Evolutionary conservation across 2,329 filamentous ascomycete genomes (phyloP), one percentile per base, ranked within the genome.

Genomic region (Tympanopsis confertula): DNA sequence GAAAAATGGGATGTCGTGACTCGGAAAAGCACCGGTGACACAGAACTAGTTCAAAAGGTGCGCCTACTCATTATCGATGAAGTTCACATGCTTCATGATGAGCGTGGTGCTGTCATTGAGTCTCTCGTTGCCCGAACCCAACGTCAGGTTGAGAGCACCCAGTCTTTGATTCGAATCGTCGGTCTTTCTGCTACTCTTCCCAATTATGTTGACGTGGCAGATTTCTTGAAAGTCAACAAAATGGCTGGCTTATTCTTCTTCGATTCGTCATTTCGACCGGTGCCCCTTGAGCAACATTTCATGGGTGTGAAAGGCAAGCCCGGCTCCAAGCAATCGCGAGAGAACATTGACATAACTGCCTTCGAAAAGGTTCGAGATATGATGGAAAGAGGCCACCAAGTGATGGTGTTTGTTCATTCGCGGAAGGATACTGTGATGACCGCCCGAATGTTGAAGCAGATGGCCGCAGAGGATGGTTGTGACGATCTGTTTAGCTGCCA

Each of bases 1-100:
- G 91, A 98, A 61, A 98, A 98, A 61, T 98, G 93, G 93, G 91
- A 98, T 56, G 91, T 98, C 1, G 86, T 98, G 4, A 98, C 91
- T 3, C 74, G 91, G 43, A 98, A 96, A 60, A 93, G 89, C 40
- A 96, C 88, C 1, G 91, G 93, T 13, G 91, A 98, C 54, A 96
- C 91, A 0, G 91, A 96, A 54, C 73, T 98, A 3, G 93, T 98
- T 13, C 91, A 98, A 51, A 98, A 98, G 56, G 91, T 98, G 18
- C 78, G 89, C 10, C 68, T 98, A 2, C 71, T 98, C 42, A 96
- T 98, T 50, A 96, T 98, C 44, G 91, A 98, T 57, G 91, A 98
- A 62, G 91, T 98, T 1, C 91, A 98, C 54, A 98, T 98, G 93
- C 79, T 98, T 50, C 93, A 98, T 51, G 91, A 98, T 55, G 91